Conservation (phyloP, 495 filamentous ascomycete genomes). For the Penicillium paxilli region DNA sequence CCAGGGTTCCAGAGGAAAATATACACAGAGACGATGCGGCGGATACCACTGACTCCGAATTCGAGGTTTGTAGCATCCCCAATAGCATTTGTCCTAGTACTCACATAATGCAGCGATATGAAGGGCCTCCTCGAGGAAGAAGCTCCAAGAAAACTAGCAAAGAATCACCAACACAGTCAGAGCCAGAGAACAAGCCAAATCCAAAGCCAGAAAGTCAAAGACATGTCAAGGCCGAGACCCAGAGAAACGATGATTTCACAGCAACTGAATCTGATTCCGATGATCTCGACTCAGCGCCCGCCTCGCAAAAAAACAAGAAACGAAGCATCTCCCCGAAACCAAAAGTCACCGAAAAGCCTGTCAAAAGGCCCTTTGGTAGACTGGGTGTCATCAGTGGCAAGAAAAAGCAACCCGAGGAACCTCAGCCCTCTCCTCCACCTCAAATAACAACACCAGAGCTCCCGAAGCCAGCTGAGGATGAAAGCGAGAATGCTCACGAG, state of each 20-base stretch:
- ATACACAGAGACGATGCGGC: constrained; percentile 17
- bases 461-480: background rate
- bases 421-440: constrained; percentile 1
- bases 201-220: constrained; percentile 4
- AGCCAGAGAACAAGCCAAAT: background rate
- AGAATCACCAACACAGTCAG: background rate
- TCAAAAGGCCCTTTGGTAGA: constrained; percentile 22
- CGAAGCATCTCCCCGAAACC: constrained; percentile 6
- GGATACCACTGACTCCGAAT: constrained; percentile 35
- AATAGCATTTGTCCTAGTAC: background rate
- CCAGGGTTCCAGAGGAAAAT: background rate
- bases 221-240: background rate
- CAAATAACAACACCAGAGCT: constrained; percentile 4
- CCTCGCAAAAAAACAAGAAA: constrained; percentile 2
- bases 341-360: constrained; percentile 1
- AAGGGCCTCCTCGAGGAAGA: constrained; percentile 33
- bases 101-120: constrained; percentile 32
- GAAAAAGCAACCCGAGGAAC: constrained; percentile 23
- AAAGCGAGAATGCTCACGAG: background rate
- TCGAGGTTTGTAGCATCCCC: constrained; percentile 30
- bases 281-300: constrained; percentile 6
- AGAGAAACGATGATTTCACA: constrained; percentile 13
- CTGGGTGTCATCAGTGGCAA: constrained; percentile 43
- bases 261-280: constrained; percentile 24
- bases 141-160: background rate